Percentiles rank a stretch among this genome's conserved stretches.
Evolutionary conservation across 2,329 filamentous ascomycete genomes (phyloP).

Genomic region (Cadophora sp.): DNA sequence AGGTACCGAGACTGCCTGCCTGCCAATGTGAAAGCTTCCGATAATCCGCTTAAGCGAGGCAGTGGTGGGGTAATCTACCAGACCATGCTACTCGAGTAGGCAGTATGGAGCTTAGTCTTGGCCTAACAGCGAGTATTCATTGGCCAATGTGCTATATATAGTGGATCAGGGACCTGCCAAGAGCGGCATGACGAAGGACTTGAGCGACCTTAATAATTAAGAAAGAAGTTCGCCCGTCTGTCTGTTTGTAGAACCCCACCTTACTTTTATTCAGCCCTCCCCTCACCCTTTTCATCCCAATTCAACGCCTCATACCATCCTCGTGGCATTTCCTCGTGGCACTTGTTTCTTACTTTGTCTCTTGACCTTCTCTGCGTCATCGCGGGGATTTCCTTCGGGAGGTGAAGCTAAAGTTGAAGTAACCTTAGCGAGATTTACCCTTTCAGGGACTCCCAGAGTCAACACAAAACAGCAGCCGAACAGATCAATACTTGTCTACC

Average conservation of each 20-base stretch:
- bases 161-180: no score
- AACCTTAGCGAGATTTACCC: neutral
- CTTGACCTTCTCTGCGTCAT: neutral
- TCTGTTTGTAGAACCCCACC: neutral
- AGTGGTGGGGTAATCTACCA: no score
- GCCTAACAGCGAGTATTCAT: no score
- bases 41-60: neutral
- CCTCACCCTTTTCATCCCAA: neutral
- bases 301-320: neutral
- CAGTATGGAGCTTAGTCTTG: no score
- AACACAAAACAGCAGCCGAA: neutral
- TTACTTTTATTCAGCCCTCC: neutral
- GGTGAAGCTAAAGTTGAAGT: neutral
- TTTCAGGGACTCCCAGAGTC: neutral
- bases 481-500: neutral
- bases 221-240: neutral
- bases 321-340: neutral
- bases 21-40: neutral
- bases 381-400: neutral
- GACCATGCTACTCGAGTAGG: no score
- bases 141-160: no score
- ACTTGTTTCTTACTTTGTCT: neutral
- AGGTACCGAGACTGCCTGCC: no score
- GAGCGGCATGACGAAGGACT: neutral
- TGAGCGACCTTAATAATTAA: neutral